Evolutionary conservation across 2,329 filamentous ascomycete species (phyloP), one percentile per base, ranked within the genome.

Genomic region (Cyphellophora europaea): DNA sequence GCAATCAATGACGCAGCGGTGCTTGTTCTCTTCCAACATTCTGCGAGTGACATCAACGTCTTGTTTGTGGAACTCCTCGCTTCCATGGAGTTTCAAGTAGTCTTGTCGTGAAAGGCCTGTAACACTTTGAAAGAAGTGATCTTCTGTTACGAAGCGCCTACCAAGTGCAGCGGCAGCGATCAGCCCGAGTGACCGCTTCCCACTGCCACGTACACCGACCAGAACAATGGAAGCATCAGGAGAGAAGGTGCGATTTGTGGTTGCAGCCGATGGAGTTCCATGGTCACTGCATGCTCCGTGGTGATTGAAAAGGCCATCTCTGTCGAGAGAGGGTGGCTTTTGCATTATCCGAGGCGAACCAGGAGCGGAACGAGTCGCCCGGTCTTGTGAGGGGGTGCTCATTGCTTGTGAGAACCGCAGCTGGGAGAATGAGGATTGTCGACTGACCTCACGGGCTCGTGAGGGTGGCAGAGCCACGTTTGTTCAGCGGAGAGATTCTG

Each of bases 21-120:
- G 52, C 15, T 49, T 53, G 35, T 64, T 57, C n/a, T 62, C 62
- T 37, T 64, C 59, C 8, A 64, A 53, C 61, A 64, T 64, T 41
- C 47, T 48, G 42, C 57, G 59, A 19, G 62, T 50, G 3, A 62
- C 53, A 36, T 63, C 59, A 17, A 64, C 57, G 36, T 62, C 59
- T 11, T 55, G 56, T 14, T 53, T 53, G 40, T 63, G 59, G 32
- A 64, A 63, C 32, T 61, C 55, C 35, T 61, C 59, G 38, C 55
- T 58, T 18, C 61, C 61, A 38, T 57, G 49, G 13, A 43, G 42
- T 42, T 57, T 57, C 21, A 64, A 50, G 30, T 57, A 64, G 34
- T 62, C 60, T 36, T 62, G 59, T 30, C 61, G 55, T 19, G 59
- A 57, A 18, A 58, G 35, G 3, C 60, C 59, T 3, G 60, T 63